phyloP scores from a whole-genome alignment of 257 asterid species.

The Solanum dulcamara region DNA sequence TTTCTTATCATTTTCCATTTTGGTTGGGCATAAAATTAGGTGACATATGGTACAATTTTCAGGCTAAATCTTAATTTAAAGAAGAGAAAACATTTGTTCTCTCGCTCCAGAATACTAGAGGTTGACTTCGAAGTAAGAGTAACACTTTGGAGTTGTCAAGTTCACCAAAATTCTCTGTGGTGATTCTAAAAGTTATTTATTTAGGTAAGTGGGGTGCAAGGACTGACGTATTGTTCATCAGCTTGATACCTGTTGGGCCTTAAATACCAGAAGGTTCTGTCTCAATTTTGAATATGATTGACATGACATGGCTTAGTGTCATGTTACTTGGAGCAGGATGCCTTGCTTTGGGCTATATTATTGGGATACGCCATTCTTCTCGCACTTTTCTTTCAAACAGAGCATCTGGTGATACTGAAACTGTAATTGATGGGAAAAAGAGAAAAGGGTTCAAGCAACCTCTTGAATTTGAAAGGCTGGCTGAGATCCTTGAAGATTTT shows the following conservation, averaged over 20 bases:
- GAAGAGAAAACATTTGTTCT: background rate
- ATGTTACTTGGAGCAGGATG: conserved; percentile 73
- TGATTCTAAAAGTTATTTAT: background rate
- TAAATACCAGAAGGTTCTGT: conserved; percentile 25
- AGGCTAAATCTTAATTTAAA: background rate
- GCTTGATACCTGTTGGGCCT: background rate
- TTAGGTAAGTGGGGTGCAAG: background rate
- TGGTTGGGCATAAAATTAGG: background rate
- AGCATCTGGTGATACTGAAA: conserved; percentile 13
- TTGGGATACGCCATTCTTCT: conserved; percentile 44
- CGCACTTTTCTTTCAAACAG: conserved; percentile 9
- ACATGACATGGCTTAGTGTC: conserved; percentile 65
- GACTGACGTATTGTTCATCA: background rate
- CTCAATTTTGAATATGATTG: conserved; percentile 44
- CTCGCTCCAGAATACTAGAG: background rate
- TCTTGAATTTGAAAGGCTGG: conserved; percentile 68
- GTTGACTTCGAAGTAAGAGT: background rate
- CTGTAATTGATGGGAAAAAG: conserved; percentile 22
- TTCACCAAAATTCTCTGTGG: background rate
- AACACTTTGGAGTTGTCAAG: background rate
- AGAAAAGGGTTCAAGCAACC: conserved; percentile 42
- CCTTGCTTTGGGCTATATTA: conserved; percentile 65
- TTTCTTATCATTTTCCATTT: background rate
- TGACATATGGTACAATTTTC: background rate
- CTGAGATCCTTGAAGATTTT: conserved; percentile 80